Conservation (phyloP, 106 monocot species). For the Ottelia alismoides region DNA sequence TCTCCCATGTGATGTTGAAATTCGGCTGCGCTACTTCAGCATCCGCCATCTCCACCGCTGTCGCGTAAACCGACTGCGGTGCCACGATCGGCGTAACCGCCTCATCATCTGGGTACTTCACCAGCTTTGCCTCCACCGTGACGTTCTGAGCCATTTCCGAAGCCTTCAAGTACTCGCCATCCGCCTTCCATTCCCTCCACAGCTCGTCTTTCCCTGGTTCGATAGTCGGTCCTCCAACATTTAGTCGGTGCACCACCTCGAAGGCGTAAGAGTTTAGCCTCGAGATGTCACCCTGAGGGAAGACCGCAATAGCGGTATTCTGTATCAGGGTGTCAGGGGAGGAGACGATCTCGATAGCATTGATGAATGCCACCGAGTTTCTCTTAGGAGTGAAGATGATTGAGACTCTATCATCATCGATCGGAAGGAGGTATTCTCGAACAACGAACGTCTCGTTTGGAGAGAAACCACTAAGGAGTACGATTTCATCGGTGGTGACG, state of each 20-base stretch:
- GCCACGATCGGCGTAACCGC: no score
- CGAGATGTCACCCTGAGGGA: background rate
- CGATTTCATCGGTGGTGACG: background rate
- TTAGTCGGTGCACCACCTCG: conserved; percentile 10
- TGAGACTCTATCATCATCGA: background rate
- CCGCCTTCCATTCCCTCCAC: no score
- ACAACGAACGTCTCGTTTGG: background rate
- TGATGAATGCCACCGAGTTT: conserved; percentile 13
- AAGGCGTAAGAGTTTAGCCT: conserved; percentile 5
- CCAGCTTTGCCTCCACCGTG: no score
- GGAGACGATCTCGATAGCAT: conserved; percentile 17
- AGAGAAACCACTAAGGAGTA: background rate
- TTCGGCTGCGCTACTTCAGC: no score
- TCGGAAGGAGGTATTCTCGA: background rate
- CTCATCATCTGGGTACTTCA: no score
- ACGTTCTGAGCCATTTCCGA: no score
- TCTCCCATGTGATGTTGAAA: no score
- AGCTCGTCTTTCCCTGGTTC: no score
- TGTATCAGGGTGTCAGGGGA: conserved; percentile 14
- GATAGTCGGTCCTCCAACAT: conserved; percentile 19
- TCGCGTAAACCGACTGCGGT: no score
- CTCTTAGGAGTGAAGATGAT: conserved; percentile 12
- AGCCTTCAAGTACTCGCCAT: no score
- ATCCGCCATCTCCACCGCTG: no score
- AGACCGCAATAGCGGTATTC: background rate